Evolutionary conservation across 1,139 yeast species (phyloP), one percentile per base, ranked within the genome.

Genomic region (Blastobotrys ciferrii): DNA sequence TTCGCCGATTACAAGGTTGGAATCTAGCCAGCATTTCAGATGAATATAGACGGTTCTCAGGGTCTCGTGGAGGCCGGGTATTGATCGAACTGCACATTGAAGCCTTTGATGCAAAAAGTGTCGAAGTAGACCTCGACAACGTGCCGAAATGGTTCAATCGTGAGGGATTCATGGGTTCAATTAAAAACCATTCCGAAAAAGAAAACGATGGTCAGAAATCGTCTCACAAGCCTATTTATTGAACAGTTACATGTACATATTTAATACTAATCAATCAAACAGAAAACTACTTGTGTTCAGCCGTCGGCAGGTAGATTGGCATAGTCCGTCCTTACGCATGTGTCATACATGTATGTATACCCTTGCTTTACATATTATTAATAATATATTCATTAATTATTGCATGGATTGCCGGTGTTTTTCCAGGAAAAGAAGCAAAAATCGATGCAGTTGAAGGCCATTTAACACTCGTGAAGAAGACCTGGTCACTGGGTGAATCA

Each of bases 1-100:
- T 92, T 45, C 73, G 98, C 55, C 75, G 96, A 53, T 70, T 92
- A 25, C 96, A 91, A 72, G 92, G 95, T 17, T 92, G 98, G 98
- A 92, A 92, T 62, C 72, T 91, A 62, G 96, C 98, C 11, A 77
- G 95, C 67, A 94, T 91, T 1, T 81, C 91, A 51, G 98, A 92
- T 63, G 98, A 92, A 64, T 92, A 92, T 65, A 73, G 98, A 58
- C 70, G 98, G 54, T 92, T 91, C 64, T 87, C 97, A 0, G 98
- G 98, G 0, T 81, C 91, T 11, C 75, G 92, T 58, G 96, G 97
- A 13, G 97, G 96, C 1, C 73, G 98, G 53, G 88, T 89, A 41
- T 74, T 88, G 60, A 96, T 92, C 38, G 98, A 92, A 64, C 74
- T 92, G 60, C 76, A 88, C 56, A 88, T 92, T 48, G 98, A 92